Evolutionary conservation across 2,329 filamentous ascomycete genomes (phyloP), one percentile per base, ranked within the genome.

Genomic region (Neurospora crassa): DNA sequence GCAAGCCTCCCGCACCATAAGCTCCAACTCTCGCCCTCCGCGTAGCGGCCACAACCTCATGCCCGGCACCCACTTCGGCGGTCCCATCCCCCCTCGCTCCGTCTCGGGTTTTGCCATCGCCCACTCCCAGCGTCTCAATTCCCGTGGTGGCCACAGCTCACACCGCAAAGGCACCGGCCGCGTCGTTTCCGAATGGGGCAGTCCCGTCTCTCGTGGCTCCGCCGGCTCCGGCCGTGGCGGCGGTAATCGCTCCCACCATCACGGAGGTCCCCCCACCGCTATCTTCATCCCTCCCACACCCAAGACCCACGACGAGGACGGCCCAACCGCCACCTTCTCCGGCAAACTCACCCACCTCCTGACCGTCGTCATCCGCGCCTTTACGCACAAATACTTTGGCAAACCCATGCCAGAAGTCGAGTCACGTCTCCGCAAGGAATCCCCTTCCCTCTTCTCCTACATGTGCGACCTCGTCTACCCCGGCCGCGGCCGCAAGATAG

Each of bases 391-490:
- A 7, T 63, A n/a, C 16, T 63, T 63, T 3, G 16, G 14, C 53
- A 63, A 37, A 4, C 7, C 53, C 53, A 34, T 37, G 24, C 53
- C 53, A 8, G 53, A 63, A 11, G 14, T 63, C 29, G 53, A 63
- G 70, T 71, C 5, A 0, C 42, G 69, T 1, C 69, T 76, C 8
- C 73, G 72, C 5, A 74, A 77, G 14, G 69, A 72, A 18, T 72
- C 77, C 24, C 53, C 70, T 0, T 41, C 69, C 7, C 74, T 83
- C 0, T 83, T 81, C 81, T 73, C 76, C 2, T 83, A 79, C 71
- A 81, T 83, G 74, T 77, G 79, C 72, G 75, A 75, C 6, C 76
- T 80, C 3, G 77, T 79, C 0, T 79, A 80, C 70, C 75, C 75
- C 2, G 71, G 72, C 53, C 73, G 75, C 53, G 68, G 70, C 6